phyloP scores from a whole-genome alignment of 2,329 filamentous ascomycete genomes.

The Capronia americana region DNA sequence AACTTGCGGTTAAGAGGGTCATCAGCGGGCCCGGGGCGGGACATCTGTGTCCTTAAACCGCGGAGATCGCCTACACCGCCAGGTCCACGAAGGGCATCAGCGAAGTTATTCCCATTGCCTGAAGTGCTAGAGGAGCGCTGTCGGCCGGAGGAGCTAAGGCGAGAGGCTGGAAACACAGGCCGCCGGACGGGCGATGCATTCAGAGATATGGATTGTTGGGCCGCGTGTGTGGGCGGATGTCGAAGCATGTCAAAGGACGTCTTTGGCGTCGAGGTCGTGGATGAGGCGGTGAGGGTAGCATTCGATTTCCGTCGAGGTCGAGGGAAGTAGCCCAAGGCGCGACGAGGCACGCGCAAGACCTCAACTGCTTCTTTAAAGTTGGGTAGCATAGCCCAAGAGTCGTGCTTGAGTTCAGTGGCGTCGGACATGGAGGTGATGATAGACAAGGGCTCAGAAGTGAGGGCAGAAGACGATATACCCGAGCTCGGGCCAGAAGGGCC shows the following conservation, averaged over 20 bases:
- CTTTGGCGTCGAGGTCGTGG: conserved; percentile 42
- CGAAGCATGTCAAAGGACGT: conserved; percentile 41
- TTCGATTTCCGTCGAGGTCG: conserved; percentile 84
- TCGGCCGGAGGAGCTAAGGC: conserved; percentile 41
- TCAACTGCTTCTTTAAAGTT: conserved; percentile 74
- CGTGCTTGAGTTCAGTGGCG: conserved; percentile 79
- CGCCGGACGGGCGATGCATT: conserved; percentile 49
- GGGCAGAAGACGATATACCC: conserved; percentile 18
- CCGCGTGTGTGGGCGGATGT: conserved; percentile 42
- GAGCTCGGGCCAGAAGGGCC: conserved; percentile 2
- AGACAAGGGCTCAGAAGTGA: conserved; percentile 27
- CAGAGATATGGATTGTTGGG: conserved; percentile 41
- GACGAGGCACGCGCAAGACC: conserved; percentile 81
- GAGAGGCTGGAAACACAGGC: conserved; percentile 26
- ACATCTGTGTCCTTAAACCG: conserved; percentile 64
- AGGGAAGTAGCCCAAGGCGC: conserved; percentile 87
- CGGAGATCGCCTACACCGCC: conserved; percentile 87
- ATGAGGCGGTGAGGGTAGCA: conserved; percentile 65
- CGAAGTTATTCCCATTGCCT: conserved; percentile 46
- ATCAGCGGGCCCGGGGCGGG: conserved; percentile 72
- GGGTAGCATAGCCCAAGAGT: conserved; percentile 85
- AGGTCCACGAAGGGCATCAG: conserved; percentile 76
- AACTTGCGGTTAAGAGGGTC: conserved; percentile 86
- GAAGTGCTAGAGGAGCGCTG: conserved; percentile 39
- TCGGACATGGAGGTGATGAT: conserved; percentile 37